These are phyloP conservation scores for Spathaspora sp. DNA, from an alignment of 1,139 yeast species.

Conservation along the genomic window DNA sequence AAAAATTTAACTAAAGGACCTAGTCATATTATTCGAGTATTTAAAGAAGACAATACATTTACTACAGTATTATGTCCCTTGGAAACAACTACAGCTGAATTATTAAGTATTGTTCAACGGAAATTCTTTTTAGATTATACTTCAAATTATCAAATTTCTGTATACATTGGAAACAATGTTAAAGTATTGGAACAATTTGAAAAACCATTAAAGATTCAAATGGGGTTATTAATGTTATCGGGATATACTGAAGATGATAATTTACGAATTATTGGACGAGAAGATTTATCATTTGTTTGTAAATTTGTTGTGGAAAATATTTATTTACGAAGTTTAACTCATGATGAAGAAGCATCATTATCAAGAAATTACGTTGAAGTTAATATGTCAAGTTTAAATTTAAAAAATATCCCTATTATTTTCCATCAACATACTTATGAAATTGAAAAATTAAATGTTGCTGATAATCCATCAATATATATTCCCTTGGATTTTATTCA, in stretches of 20 bases:
- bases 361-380: conserved; percentile 73
- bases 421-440: conserved; percentile 82
- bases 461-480: conserved; percentile 82
- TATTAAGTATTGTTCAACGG: conserved; percentile 65
- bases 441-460: conserved; percentile 78
- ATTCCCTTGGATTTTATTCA: conserved; percentile 86
- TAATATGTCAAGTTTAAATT: conserved; percentile 68
- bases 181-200: conserved; percentile 74
- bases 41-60: conserved; percentile 78
- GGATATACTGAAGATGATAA: conserved; percentile 82
- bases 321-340: conserved; percentile 65
- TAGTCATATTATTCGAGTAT: conserved; percentile 63
- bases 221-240: conserved; percentile 67
- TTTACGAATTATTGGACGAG: conserved; percentile 77
- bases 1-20: conserved; percentile 27
- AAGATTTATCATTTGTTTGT: conserved; percentile 82
- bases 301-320: conserved; percentile 80
- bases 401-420: conserved; percentile 82
- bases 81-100: conserved; percentile 75
- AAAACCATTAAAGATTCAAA: conserved; percentile 76
- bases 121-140: conserved; percentile 74
- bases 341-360: conserved; percentile 63
- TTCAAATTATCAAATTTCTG: conserved; percentile 75
- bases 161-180: conserved; percentile 75
- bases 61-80: conserved; percentile 75